A percentile compares a stretch with the other conserved stretches of the same genome.
Evolutionary conservation across 164 flowering plant genomes (phyloP).

Genomic region (Aristolochia contorta): DNA sequence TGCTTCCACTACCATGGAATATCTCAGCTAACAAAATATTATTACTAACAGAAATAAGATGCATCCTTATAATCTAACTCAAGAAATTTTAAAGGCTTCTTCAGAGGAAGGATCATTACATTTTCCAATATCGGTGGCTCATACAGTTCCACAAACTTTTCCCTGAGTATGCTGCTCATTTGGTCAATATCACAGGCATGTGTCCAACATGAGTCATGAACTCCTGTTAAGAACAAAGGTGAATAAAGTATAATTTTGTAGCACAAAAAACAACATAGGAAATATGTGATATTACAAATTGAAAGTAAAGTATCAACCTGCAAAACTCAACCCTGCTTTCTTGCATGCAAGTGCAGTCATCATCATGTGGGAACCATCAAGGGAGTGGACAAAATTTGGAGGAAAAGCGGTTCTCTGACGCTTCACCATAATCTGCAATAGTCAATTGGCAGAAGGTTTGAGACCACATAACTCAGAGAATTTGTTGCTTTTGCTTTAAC

Average conservation of each 20-base stretch:
- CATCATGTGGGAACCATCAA: slow-evolving; percentile 99
- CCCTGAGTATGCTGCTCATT: slow-evolving; percentile 81
- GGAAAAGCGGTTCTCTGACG: slow-evolving; percentile 93
- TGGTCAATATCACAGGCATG: slow-evolving; percentile 94
- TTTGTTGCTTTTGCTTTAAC: too few relatives aligned
- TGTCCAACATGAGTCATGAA: slow-evolving; percentile 99
- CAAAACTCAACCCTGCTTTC: slow-evolving; percentile 80
- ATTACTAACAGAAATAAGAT: too few relatives aligned
- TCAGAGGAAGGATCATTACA: slow-evolving; percentile 28
- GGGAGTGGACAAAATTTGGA: slow-evolving; percentile 97
- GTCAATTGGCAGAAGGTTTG: background rate
- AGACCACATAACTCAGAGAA: background rate
- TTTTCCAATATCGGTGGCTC: slow-evolving; percentile 75
- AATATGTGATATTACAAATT: background rate
- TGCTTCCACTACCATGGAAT: too few relatives aligned
- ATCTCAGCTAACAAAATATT: too few relatives aligned
- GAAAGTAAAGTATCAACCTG: slow-evolving; percentile 40
- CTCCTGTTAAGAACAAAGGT: slow-evolving; percentile 44
- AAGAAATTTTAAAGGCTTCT: too few relatives aligned
- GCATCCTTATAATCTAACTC: too few relatives aligned
- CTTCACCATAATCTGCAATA: slow-evolving; percentile 64
- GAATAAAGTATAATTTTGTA: background rate
- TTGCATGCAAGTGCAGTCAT: slow-evolving; percentile 98
- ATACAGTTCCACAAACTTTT: slow-evolving; percentile 91
- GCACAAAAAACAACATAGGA: background rate